Conservation (phyloP, 2,329 filamentous ascomycete genomes). For the Bipolaris gigantea region DNA sequence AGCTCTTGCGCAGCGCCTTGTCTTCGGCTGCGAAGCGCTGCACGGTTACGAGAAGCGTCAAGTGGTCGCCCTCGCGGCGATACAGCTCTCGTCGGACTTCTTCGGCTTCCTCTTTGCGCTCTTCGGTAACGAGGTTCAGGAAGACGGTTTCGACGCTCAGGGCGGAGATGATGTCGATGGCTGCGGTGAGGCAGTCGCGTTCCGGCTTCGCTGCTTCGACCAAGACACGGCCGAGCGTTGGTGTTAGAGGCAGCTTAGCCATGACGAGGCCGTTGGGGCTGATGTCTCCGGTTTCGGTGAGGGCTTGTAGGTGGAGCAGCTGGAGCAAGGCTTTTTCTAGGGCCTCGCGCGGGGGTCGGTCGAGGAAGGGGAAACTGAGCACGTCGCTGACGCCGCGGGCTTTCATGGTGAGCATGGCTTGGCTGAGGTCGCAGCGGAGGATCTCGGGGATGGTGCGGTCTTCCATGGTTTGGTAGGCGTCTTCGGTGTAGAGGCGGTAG, state of each 20-base stretch:
- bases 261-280: conserved; percentile 75
- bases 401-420: conserved; percentile 90
- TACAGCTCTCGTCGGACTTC: conserved; percentile 59
- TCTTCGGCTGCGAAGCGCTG: conserved; percentile 62
- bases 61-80: conserved; percentile 64
- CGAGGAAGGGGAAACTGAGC: conserved; percentile 80
- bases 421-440: conserved; percentile 81
- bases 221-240: conserved; percentile 77
- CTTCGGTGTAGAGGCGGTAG: conserved; percentile 83
- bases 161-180: conserved; percentile 78
- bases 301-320: conserved; percentile 74
- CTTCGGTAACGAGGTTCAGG: conserved; percentile 61
- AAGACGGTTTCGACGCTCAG: conserved; percentile 68
- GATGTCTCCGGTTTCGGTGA: conserved; percentile 72
- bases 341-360: conserved; percentile 73
- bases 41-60: conserved; percentile 64
- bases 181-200: conserved; percentile 74
- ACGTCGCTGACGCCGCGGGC: conserved; percentile 84
- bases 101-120: conserved; percentile 61
- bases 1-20: conserved; percentile 59
- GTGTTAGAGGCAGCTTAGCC: conserved; percentile 79
- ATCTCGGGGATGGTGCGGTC: conserved; percentile 86
- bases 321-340: conserved; percentile 82
- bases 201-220: conserved; percentile 74
- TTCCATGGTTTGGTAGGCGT: conserved; percentile 69